A percentile compares a stretch with the other conserved stretches of the same genome.
Evolutionary conservation across 129 eudicot genomes (phyloP).

Genomic region (Mikania micrantha): DNA sequence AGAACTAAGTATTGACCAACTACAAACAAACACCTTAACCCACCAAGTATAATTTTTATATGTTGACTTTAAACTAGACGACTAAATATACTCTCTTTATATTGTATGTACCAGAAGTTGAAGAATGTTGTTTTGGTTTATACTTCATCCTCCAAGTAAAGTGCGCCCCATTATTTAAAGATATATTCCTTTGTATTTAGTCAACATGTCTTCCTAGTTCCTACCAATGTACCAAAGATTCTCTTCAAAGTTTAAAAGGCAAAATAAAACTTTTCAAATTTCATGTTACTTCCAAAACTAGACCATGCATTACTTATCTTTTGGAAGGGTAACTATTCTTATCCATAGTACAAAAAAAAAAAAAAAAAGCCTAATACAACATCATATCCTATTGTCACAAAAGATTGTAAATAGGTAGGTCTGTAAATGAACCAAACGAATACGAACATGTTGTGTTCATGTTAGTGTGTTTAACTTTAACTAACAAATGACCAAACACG

Average conservation of each 20-base stretch:
- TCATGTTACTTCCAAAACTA: constrained; percentile 10
- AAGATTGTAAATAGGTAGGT: no score
- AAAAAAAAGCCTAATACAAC: no score
- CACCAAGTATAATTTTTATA: neutral
- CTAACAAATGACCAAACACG: no score
- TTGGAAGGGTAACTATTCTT: no score
- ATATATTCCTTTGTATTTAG: constrained; percentile 2
- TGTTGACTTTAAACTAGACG: neutral
- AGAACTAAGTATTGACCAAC: no score
- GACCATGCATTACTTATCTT: no score
- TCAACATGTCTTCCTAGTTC: constrained; percentile 11
- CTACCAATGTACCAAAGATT: constrained; percentile 3
- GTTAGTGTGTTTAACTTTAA: no score
- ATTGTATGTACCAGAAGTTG: constrained; percentile 4
- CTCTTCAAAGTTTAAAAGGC: neutral
- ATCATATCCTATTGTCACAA: no score
- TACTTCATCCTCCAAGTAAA: neutral
- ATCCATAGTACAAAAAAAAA: no score
- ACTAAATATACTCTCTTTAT: neutral
- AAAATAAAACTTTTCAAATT: constrained; percentile 5
- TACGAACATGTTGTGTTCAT: no score
- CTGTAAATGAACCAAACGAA: no score
- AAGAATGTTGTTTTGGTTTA: constrained; percentile 3
- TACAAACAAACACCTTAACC: no score
- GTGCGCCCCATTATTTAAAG: constrained; percentile 9